Percentiles rank a stretch among this genome's conserved stretches.
These are phyloP conservation scores for Brasilioporus rufonigricans DNA, from an alignment of 768 basidiomycete genomes.

Conservation along the genomic window DNA sequence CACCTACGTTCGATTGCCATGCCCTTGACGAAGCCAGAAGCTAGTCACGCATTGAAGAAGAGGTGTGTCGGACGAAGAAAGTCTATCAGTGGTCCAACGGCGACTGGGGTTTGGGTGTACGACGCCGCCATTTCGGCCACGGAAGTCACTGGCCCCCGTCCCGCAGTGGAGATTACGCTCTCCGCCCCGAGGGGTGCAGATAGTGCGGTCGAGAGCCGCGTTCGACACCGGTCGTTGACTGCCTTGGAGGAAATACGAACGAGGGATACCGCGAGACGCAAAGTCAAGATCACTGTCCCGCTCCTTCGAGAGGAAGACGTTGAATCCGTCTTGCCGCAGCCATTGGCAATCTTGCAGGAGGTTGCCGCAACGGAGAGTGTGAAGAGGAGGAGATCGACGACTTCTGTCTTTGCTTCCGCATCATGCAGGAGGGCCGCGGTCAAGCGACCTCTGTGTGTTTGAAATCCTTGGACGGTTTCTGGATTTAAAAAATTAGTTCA, in stretches of 20 bases:
- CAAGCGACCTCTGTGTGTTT: constrained; percentile 21
- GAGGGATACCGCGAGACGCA: constrained; percentile 9
- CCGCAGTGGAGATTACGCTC: constrained; percentile 23
- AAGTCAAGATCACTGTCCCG: constrained; percentile 20
- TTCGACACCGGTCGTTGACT: constrained; percentile 22
- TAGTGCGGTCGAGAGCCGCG: constrained; percentile 5
- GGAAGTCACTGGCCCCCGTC: constrained; percentile 29
- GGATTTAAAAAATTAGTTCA: background rate
- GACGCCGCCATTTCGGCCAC: constrained; percentile 46
- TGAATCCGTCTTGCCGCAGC: background rate
- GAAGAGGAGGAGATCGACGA: constrained; percentile 7
- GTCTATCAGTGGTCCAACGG: constrained; percentile 37
- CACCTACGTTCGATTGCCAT: background rate
- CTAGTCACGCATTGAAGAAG: constrained; percentile 47
- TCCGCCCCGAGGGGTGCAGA: constrained; percentile 1
- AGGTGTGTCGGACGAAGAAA: constrained; percentile 53
- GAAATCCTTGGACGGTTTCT: background rate
- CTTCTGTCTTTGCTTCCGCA: constrained; percentile 5
- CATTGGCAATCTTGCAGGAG: background rate
- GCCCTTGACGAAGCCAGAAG: constrained; percentile 4
- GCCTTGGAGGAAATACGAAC: constrained; percentile 15
- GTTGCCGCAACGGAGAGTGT: background rate
- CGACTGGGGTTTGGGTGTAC: constrained; percentile 45
- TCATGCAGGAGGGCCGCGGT: constrained; percentile 5
- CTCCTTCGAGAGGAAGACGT: constrained; percentile 4